These are phyloP conservation scores for Neurospora hispaniola DNA, from an alignment of 495 filamentous ascomycete species.

Conservation along the genomic window DNA sequence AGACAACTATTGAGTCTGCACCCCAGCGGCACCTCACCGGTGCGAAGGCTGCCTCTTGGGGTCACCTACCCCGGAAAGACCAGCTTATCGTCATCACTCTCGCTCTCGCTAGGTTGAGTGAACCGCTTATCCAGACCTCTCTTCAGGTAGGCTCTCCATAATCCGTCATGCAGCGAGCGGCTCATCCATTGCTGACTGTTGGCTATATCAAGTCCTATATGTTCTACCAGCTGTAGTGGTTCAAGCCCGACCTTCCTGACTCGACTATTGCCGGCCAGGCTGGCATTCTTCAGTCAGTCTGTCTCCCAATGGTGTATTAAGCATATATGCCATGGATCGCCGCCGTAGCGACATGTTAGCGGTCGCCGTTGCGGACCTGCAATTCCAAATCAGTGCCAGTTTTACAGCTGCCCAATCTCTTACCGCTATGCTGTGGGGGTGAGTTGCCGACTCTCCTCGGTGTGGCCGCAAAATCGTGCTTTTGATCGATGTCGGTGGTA, in stretches of 20 bases:
- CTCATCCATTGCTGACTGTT: not conserved
- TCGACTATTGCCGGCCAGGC: constrained; percentile 66
- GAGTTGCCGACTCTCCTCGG: constrained; percentile 57
- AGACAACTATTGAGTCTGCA: not conserved
- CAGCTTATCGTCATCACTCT: constrained; percentile 67
- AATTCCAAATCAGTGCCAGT: constrained; percentile 33
- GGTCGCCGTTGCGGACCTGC: not conserved
- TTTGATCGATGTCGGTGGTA: constrained; percentile 63
- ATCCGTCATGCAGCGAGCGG: not conserved
- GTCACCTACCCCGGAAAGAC: constrained; percentile 58
- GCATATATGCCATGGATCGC: not conserved
- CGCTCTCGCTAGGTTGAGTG: constrained; percentile 62
- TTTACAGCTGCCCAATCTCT: constrained; percentile 79
- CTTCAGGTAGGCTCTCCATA: constrained; percentile 39
- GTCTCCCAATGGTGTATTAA: not conserved
- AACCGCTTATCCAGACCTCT: constrained; percentile 69
- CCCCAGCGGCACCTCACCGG: not conserved
- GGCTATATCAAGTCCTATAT: constrained; percentile 45
- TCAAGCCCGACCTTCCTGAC: constrained; percentile 51
- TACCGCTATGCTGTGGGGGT: constrained; percentile 78
- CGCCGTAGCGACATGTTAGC: not conserved
- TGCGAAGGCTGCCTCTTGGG: constrained; percentile 47
- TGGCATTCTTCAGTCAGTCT: constrained; percentile 51
- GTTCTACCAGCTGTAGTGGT: constrained; percentile 69
- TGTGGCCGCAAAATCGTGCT: constrained; percentile 69